Base-by-base conservation (phyloP, 2,329 filamentous ascomycete species). In the Trichoderma atrobrunneum region DNA sequence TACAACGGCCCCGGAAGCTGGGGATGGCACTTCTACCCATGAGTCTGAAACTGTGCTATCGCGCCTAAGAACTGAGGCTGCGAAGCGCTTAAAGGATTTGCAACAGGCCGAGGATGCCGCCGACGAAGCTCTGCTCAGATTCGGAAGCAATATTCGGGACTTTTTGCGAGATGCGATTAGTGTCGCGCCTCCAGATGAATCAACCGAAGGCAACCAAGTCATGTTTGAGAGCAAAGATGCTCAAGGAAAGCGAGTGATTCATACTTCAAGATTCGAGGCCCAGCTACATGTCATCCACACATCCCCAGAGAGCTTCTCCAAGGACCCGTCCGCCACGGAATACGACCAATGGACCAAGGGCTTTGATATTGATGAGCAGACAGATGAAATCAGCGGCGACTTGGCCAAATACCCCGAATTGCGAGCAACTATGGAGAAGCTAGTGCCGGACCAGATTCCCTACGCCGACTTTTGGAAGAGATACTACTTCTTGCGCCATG, bases 221-320 rank as follows among this genome's bases (percentile, higher is more conserved):
- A 86, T 98, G 5, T 99, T 98, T 78, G 96, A 98, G 84, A 97
- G 93, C 79, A 97, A 95, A 80, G 95, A 98, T 81, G 90, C 92
- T 6, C 89, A 90, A 64, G 95, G 95, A 30, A 98, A 96, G 85
- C 88, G 96, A 70, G 94, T 98, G 18, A 97, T 98, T 75, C 96
- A 99, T 80, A 93, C 94, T 1, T 97, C 94, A 66, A 89, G 96
- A 73, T 95, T 98, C 79, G 96, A 99, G 78, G 96, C 96, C 1
- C 96, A 98, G 82, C 85, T 99, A 74, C 95, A 99, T 79, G 94
- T 97, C 39, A 95, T 99, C 73, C 96, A 99, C 81, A 95, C 93
- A 5, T 92, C 90, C 24, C 82, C 91, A 51, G 92, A 96, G 74
- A 93, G 91, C 77, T 97, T 98, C 82, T 88, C 89, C 70, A 92